phyloP scores from a whole-genome alignment of 2,329 filamentous ascomycete species.

The Salinomyces thailandicus region DNA sequence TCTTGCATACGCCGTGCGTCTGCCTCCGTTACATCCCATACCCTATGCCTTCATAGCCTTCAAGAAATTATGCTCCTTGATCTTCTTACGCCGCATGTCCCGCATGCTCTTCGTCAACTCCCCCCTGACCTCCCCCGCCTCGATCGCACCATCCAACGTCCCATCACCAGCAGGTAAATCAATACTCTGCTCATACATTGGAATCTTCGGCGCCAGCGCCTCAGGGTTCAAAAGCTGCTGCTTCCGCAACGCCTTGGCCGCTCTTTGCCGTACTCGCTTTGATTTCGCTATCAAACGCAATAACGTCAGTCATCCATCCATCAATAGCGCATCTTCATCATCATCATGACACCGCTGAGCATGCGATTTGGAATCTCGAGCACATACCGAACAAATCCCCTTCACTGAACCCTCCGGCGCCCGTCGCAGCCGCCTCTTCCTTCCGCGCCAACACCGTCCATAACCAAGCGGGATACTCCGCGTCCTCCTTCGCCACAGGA shows the following conservation, averaged over 20 bases:
- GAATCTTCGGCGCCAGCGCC: conserved; percentile 53
- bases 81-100: conserved; percentile 60
- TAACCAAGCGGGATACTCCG: conserved; percentile 71
- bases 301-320: neutral
- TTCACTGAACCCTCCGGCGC: conserved; percentile 37
- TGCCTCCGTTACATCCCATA: too few species aligned
- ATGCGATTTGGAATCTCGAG: too few species aligned
- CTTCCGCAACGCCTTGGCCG: conserved; percentile 54
- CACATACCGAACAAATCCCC: conserved; percentile 72
- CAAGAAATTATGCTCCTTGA: conserved; percentile 80
- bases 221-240: conserved; percentile 56
- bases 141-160: conserved; percentile 34
- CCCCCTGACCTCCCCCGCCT: conserved; percentile 43
- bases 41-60: conserved; percentile 25
- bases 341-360: neutral
- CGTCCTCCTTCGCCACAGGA: conserved; percentile 62
- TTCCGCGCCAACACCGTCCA: conserved; percentile 58
- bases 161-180: conserved; percentile 53
- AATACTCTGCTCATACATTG: conserved; percentile 65
- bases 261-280: conserved; percentile 65
- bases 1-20: too few species aligned
- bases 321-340: neutral
- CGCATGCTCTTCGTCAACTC: conserved; percentile 62
- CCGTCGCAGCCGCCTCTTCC: conserved; percentile 42
- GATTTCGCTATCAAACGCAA: conserved; percentile 61